phyloP scores from a whole-genome alignment of 495 filamentous ascomycete genomes.

The Daldinia grandis region DNA sequence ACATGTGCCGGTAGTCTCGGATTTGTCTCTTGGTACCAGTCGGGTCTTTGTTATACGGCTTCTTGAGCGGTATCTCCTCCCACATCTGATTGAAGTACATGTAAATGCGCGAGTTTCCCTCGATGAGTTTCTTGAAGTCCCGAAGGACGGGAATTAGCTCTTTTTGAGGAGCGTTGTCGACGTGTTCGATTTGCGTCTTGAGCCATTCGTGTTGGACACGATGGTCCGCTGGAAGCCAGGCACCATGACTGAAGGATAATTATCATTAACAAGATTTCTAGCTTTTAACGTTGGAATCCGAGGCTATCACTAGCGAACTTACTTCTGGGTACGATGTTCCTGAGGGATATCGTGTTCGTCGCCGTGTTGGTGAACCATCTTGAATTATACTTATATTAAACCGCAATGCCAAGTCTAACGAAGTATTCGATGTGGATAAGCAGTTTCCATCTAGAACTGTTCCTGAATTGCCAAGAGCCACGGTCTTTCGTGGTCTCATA shows the following conservation, averaged over 20 bases:
- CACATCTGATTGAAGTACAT: conserved; percentile 71
- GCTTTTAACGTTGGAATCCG: not conserved
- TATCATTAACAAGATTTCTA: conserved; percentile 20
- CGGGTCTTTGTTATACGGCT: conserved; percentile 67
- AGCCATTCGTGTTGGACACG: conserved; percentile 62
- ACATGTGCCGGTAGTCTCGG: conserved; percentile 70
- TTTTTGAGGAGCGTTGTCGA: conserved; percentile 52
- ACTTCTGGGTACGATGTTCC: conserved; percentile 51
- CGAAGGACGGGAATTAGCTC: conserved; percentile 56
- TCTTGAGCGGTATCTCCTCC: conserved; percentile 66
- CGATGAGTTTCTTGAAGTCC: conserved; percentile 60
- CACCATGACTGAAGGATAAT: conserved; percentile 50
- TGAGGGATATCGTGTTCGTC: conserved; percentile 56
- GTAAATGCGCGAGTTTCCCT: conserved; percentile 55
- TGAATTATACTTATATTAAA: conserved; percentile 24
- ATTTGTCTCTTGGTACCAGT: conserved; percentile 66
- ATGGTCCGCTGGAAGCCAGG: conserved; percentile 63
- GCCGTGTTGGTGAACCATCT: conserved; percentile 57
- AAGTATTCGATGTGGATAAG: conserved; percentile 12
- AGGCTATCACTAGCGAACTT: conserved; percentile 13
- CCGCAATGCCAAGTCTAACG: conserved; percentile 13
- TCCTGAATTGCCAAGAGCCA: conserved; percentile 37
- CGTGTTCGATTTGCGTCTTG: conserved; percentile 52
- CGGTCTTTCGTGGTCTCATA: conserved; percentile 24
- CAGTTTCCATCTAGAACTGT: conserved; percentile 8